Conservation (phyloP, 768 basidiomycete species). For the Basidioascus undulatus region DNA sequence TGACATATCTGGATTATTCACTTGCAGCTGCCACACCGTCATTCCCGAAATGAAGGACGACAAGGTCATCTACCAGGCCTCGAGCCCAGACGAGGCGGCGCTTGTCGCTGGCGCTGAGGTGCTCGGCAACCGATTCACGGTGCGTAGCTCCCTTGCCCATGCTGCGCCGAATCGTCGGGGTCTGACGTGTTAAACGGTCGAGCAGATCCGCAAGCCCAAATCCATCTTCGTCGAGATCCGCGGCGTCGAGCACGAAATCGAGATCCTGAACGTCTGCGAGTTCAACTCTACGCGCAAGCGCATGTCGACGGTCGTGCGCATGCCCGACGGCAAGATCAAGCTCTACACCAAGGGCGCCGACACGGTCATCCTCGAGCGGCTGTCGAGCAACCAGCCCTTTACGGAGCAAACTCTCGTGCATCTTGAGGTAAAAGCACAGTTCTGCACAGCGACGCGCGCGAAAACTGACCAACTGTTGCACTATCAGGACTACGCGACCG, state of each 20-base stretch:
- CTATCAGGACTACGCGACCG: slow-evolving; percentile 74
- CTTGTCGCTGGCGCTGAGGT: slow-evolving; percentile 80
- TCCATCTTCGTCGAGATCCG: slow-evolving; percentile 71
- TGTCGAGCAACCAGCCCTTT: slow-evolving; percentile 53
- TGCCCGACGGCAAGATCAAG: slow-evolving; percentile 75
- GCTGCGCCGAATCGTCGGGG: not conserved
- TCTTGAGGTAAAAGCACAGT: slow-evolving; percentile 76
- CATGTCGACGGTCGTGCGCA: slow-evolving; percentile 84
- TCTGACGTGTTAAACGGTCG: not conserved
- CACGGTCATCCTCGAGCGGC: slow-evolving; percentile 80
- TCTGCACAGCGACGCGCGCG: too few species aligned
- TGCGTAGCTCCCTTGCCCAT: slow-evolving; percentile 22
- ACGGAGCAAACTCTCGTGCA: slow-evolving; percentile 69
- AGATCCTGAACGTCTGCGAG: slow-evolving; percentile 90
- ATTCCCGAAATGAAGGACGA: slow-evolving; percentile 74
- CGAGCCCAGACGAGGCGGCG: slow-evolving; percentile 93
- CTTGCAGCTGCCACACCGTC: slow-evolving; percentile 98
- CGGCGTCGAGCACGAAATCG: slow-evolving; percentile 50
- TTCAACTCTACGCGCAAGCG: slow-evolving; percentile 95
- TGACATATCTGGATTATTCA: too few species aligned
- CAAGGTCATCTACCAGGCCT: slow-evolving; percentile 86
- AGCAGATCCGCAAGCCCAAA: slow-evolving; percentile 77
- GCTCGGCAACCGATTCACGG: slow-evolving; percentile 80
- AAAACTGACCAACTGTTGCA: too few species aligned
- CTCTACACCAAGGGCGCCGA: slow-evolving; percentile 93